These are phyloP conservation scores for Cytauxzoon felis DNA, from an alignment of 169 alveolate genomes.

Conservation along the genomic window DNA sequence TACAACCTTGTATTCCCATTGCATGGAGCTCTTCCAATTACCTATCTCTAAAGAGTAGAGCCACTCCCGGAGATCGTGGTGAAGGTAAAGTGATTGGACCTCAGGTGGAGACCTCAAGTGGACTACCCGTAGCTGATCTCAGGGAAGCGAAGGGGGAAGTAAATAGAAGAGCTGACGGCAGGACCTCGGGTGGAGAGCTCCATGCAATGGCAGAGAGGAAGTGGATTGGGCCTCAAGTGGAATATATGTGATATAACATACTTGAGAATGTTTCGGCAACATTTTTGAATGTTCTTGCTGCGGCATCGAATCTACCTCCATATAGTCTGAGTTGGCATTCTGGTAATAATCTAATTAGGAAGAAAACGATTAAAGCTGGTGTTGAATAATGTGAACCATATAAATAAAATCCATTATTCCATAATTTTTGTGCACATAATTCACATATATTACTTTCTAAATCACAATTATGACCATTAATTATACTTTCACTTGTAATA, in stretches of 20 bases:
- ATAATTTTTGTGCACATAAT: slow-evolving; percentile 33
- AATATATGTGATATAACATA: slow-evolving; percentile 13
- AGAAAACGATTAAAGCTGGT: slow-evolving; percentile 94
- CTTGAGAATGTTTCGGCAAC: slow-evolving; percentile 68
- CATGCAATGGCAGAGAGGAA: slow-evolving; percentile 27
- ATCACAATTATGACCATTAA: slow-evolving; percentile 20
- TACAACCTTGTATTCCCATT: too few relatives aligned
- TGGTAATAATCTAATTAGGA: slow-evolving; percentile 90
- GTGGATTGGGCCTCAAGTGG: neutral
- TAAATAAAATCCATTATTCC: slow-evolving; percentile 78
- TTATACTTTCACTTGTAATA: neutral
- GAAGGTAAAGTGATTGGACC: too few relatives aligned
- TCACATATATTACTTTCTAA: slow-evolving; percentile 42
- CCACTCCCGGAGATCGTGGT: too few relatives aligned
- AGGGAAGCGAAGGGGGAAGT: slow-evolving; percentile 50
- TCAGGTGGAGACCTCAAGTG: too few relatives aligned
- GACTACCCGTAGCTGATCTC: slow-evolving; percentile 56
- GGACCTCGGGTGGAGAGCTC: slow-evolving; percentile 43
- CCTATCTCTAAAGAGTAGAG: too few relatives aligned
- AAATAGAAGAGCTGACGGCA: slow-evolving; percentile 37
- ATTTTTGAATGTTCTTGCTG: slow-evolving; percentile 73
- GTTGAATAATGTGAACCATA: slow-evolving; percentile 97
- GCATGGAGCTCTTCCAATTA: too few relatives aligned
- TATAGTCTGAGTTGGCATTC: slow-evolving; percentile 91
- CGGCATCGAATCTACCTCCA: slow-evolving; percentile 86